Evolutionary conservation across 2,329 filamentous ascomycete genomes (phyloP).

Genomic region (Sphaceloma murrayae): DNA sequence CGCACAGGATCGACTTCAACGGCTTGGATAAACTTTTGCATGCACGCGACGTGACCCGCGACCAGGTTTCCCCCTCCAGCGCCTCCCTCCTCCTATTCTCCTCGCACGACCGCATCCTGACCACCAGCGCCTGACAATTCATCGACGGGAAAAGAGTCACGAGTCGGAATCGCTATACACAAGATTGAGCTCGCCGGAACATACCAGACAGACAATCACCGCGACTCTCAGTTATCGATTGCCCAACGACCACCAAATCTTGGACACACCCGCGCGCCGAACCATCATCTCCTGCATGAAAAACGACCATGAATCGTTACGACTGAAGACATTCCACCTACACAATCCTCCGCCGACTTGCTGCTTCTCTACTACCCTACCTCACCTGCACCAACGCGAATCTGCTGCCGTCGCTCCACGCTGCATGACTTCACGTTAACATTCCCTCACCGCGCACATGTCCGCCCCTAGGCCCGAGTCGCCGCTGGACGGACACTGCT

Average conservation of each 20-base stretch:
- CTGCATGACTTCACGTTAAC: conserved; percentile 13
- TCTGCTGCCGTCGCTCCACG: conserved; percentile 8
- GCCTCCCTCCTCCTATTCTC: conserved; percentile 7
- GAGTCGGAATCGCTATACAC: no score
- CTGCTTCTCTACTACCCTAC: no score
- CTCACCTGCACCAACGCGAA: no score
- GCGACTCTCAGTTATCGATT: conserved; percentile 6
- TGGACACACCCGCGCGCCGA: no score
- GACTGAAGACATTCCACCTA: conserved; percentile 2
- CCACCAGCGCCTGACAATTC: background rate
- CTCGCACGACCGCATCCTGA: background rate
- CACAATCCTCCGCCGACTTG: no score
- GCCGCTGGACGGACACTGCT: conserved; percentile 68
- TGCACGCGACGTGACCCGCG: conserved; percentile 14
- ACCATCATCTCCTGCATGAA: no score
- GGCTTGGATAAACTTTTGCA: conserved; percentile 4
- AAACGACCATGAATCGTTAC: background rate
- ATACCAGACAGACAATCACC: background rate
- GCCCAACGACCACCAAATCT: no score
- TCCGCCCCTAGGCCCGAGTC: conserved; percentile 59
- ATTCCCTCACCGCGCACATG: conserved; percentile 43
- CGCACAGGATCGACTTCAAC: background rate
- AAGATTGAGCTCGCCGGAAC: background rate
- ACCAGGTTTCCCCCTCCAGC: background rate
- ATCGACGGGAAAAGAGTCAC: background rate